Evolutionary conservation across 176 grass and related monocot genomes (phyloP).

Genomic region (Eragrostis nindensis): DNA sequence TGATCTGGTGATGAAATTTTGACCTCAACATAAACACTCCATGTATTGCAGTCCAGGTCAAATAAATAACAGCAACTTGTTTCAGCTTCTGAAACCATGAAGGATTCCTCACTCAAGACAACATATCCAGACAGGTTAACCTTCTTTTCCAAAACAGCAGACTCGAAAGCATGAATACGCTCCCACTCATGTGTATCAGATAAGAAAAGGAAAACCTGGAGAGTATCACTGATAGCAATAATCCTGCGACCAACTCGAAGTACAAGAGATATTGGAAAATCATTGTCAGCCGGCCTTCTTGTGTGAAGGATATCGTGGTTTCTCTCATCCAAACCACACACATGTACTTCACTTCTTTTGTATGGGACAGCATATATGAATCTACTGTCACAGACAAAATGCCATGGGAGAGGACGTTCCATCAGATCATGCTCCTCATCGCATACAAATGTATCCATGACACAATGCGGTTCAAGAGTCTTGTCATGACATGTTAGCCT

Average conservation of each 20-base stretch:
- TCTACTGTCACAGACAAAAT: constrained; percentile 2
- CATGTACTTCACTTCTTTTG: not conserved
- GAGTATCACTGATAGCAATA: not conserved
- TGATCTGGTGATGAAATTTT: too few relatives aligned
- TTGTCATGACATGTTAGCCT: not conserved
- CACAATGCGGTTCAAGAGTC: not conserved
- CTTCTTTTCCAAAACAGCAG: too few relatives aligned
- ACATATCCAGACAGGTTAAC: too few relatives aligned
- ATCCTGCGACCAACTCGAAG: not conserved
- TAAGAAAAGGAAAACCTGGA: too few relatives aligned
- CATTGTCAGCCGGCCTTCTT: not conserved
- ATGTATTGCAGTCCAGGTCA: not conserved
- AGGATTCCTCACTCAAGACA: too few relatives aligned
- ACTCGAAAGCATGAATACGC: too few relatives aligned
- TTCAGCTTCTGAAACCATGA: too few relatives aligned
- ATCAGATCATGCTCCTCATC: not conserved
- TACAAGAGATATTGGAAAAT: not conserved
- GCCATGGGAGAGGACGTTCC: not conserved
- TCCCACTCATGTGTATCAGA: too few relatives aligned
- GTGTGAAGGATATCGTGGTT: not conserved
- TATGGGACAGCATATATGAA: not conserved
- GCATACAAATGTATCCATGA: not conserved
- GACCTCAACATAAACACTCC: not conserved
- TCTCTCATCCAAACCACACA: not conserved
- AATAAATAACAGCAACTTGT: too few relatives aligned